Evolutionary conservation across 2,329 filamentous ascomycete species (phyloP).

Genomic region (Graphiopsis chlorocephala): DNA sequence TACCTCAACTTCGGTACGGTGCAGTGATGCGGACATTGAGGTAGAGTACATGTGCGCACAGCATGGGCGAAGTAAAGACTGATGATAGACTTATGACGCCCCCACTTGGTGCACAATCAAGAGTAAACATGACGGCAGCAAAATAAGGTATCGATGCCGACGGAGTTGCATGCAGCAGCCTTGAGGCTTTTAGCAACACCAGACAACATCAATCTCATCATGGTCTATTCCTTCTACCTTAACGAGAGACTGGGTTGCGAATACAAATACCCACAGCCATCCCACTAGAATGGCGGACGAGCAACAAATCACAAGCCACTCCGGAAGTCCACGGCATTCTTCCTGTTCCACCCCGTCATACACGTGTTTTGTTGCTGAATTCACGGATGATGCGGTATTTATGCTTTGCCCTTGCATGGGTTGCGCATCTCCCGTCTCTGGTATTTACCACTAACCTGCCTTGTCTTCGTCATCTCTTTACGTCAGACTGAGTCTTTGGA

Average conservation of each 20-base stretch:
- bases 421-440: not conserved
- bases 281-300: not conserved
- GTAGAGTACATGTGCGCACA: too few species aligned
- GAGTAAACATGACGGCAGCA: not conserved
- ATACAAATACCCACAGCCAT: not conserved
- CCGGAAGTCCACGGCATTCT: not conserved
- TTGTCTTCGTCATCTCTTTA: constrained; percentile 7
- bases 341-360: not conserved
- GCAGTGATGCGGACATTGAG: too few species aligned
- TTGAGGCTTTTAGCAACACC: not conserved
- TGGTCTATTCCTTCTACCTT: not conserved
- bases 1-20: not conserved
- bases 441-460: not conserved
- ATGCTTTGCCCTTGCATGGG: constrained; percentile 1
- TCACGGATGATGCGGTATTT: not conserved
- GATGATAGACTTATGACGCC: not conserved
- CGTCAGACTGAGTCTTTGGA: constrained; percentile 3
- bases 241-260: not conserved
- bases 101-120: not conserved
- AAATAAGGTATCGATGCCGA: not conserved
- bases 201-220: not conserved
- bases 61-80: not conserved
- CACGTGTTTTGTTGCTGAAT: not conserved
- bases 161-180: not conserved
- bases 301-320: not conserved